Conservation (phyloP, 108 stramenopile genomes). For the Nitzschia sp. region DNA sequence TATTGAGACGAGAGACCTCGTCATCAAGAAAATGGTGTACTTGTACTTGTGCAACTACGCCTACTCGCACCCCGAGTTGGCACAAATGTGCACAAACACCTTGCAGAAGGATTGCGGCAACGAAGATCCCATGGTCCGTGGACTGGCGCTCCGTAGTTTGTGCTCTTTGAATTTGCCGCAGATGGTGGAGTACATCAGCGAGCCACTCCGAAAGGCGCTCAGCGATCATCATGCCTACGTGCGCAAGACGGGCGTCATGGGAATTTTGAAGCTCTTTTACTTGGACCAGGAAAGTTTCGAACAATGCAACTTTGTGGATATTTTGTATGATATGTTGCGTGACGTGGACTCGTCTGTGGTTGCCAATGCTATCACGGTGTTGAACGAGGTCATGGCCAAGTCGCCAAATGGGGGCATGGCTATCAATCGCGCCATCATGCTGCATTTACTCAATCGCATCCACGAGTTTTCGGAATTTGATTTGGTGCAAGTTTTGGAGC, state of each 20-base stretch:
- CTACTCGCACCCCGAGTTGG: slow-evolving; percentile 93
- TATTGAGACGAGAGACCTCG: slow-evolving; percentile 94
- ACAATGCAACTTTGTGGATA: slow-evolving; percentile 84
- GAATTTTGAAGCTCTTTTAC: slow-evolving; percentile 94
- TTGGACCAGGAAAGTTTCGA: slow-evolving; percentile 85
- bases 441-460: slow-evolving; percentile 95
- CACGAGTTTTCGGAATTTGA: slow-evolving; percentile 99
- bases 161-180: slow-evolving; percentile 91
- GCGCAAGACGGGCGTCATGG: slow-evolving; percentile 98
- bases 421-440: slow-evolving; percentile 90
- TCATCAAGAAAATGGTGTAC: slow-evolving; percentile 99
- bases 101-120: slow-evolving; percentile 96
- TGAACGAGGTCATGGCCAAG: slow-evolving; percentile 94
- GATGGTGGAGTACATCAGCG: slow-evolving; percentile 96
- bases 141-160: slow-evolving; percentile 93
- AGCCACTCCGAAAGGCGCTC: slow-evolving; percentile 82
- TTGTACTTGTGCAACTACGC: slow-evolving; percentile 97
- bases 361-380: slow-evolving; percentile 90
- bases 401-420: slow-evolving; percentile 94
- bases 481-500: slow-evolving; percentile 88
- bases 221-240: slow-evolving; percentile 96
- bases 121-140: slow-evolving; percentile 99
- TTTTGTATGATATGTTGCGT: slow-evolving; percentile 95
- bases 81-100: slow-evolving; percentile 99
- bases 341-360: slow-evolving; percentile 97